phyloP scores from a whole-genome alignment of 306 rosid genomes.

The Citrullus mucosospermus region DNA sequence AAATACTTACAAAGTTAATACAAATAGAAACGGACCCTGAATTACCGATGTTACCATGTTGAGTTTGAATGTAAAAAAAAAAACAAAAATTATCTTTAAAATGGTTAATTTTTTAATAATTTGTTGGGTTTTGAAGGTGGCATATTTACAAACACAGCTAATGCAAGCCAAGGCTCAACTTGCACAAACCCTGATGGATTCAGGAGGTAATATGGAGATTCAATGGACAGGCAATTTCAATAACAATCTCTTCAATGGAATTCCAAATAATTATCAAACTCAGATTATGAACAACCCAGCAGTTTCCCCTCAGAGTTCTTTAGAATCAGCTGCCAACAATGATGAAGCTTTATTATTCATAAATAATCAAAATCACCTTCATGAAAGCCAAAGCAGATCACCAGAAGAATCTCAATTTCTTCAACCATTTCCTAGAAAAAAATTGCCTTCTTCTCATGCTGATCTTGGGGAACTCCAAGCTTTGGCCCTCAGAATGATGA shows the following conservation, averaged over 20 bases:
- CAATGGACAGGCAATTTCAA: slow-evolving; percentile 29
- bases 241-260: slow-evolving; percentile 14
- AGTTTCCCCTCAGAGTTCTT: slow-evolving; percentile 77
- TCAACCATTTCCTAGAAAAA: slow-evolving; percentile 34
- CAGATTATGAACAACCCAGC: slow-evolving; percentile 39
- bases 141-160: slow-evolving; percentile 81
- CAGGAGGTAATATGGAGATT: slow-evolving; percentile 30
- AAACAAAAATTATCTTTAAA: too few relatives aligned
- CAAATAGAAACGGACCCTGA: too few relatives aligned
- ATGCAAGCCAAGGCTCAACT: slow-evolving; percentile 72
- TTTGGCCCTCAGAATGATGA: slow-evolving; percentile 90
- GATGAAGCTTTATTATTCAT: slow-evolving; percentile 22
- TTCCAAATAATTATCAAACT: slow-evolving; percentile 14
- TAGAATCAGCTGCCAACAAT: slow-evolving; percentile 52
- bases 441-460: slow-evolving; percentile 14
- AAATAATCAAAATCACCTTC: slow-evolving; percentile 9
- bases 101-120: too few relatives aligned
- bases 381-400: slow-evolving; percentile 35
- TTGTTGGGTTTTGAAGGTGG: slow-evolving; percentile 34
- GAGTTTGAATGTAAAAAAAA: too few relatives aligned
- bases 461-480: slow-evolving; percentile 89
- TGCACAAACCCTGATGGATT: slow-evolving; percentile 42
- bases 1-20: too few relatives aligned
- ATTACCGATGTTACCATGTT: too few relatives aligned
- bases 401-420: slow-evolving; percentile 22